Percentiles rank a stretch among this genome's conserved stretches.
Evolutionary conservation across 306 rosid species (phyloP).

Genomic region (Cucurbita ficifolia): DNA sequence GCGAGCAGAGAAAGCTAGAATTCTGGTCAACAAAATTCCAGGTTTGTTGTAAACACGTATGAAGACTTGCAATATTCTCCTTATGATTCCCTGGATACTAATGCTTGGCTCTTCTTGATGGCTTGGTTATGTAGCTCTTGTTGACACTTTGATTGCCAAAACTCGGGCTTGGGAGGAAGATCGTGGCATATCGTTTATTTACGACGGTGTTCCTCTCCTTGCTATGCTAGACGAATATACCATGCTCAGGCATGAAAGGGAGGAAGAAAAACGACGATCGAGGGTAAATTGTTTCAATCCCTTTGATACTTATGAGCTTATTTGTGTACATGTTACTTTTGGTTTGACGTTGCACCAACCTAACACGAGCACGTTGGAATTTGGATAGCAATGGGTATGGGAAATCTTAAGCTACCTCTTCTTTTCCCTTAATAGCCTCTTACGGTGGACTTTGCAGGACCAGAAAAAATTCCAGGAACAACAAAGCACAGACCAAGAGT

Average conservation of each 20-base stretch:
- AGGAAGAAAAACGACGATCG: slow-evolving; percentile 89
- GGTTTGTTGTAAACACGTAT: slow-evolving; percentile 20
- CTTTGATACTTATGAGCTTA: not conserved
- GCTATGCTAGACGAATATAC: slow-evolving; percentile 99
- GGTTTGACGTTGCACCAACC: not conserved
- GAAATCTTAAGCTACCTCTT: not conserved
- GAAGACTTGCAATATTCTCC: not conserved
- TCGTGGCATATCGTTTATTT: slow-evolving; percentile 56
- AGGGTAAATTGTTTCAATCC: slow-evolving; percentile 31
- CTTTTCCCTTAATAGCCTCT: not conserved
- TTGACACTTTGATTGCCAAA: slow-evolving; percentile 81
- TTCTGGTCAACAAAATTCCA: slow-evolving; percentile 92
- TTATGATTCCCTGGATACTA: not conserved
- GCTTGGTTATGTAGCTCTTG: slow-evolving; percentile 54
- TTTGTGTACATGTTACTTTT: not conserved
- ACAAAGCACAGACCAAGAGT: slow-evolving; percentile 70
- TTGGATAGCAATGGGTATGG: too few species aligned
- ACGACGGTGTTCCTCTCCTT: slow-evolving; percentile 93
- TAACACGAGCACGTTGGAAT: not conserved
- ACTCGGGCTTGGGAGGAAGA: slow-evolving; percentile 97
- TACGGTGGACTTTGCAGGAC: slow-evolving; percentile 35
- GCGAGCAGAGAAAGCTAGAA: slow-evolving; percentile 95
- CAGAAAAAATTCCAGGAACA: slow-evolving; percentile 78
- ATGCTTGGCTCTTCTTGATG: slow-evolving; percentile 4
- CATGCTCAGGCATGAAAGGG: slow-evolving; percentile 95